Base-by-base conservation (phyloP, 2,329 filamentous ascomycete species). In the Dryadomyces quercivorus region DNA sequence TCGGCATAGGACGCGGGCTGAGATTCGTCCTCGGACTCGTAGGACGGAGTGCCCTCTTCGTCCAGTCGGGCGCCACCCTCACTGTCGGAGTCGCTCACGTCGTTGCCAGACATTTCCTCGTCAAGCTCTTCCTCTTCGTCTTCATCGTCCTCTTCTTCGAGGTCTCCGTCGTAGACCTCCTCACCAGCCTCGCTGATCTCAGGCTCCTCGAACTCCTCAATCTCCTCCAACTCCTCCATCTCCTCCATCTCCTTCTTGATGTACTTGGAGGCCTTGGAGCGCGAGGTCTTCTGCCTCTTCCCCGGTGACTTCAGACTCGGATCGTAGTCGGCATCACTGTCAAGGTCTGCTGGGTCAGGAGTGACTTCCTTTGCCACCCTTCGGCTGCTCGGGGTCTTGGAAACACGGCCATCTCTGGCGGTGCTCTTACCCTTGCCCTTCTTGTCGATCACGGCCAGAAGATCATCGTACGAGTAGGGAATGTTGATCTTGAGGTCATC, bases 401-500 rank as follows among this genome's bases (percentile, higher is more conserved):
- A 12, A 18, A 6, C 15, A 7, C 34, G 9, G 1, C 38, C 16
- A 7, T 38, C 16, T 6, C 21, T 36, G 42, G 3, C 48, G 36
- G 5, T 9, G n/a, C 20, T 36, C 36, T 48, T 21, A 15, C 42
- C 40, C 20, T 34, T 48, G 20, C 44, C 9, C 2, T 20, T 9
- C n/a, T n/a, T 31, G 26, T 18, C 26, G n/a, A 43, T 26, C 16
- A 7, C 3, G 34, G 5, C 20, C 3, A 9, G 4, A 42, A 40
- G 42, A 44, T n/a, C 42, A 18, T 44, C 56, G 21, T 52, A 55
- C 12, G 61, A 59, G 46, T 66, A 64, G 0, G 63, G 61, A 0
- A 70, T 58, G 48, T 63, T 69, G 46, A 65, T 63, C 45, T 62
- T 61, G 1, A 61, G 61, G 47, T 72, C 67, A 0, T 66, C 63